Conservation (phyloP, 441 rosid genomes). For the Populus hybrid region DNA sequence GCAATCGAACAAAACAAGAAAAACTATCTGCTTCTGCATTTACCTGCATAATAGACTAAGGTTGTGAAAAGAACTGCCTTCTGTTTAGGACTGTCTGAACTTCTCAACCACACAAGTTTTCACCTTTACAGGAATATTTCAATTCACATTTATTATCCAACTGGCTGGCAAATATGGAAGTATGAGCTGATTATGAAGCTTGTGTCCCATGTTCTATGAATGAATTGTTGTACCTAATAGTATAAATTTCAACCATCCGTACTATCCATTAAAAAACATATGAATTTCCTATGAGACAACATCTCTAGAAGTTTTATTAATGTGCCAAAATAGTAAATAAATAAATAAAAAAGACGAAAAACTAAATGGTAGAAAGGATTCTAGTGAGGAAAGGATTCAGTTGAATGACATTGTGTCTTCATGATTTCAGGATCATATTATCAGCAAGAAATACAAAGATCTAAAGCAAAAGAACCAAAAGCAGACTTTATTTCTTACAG, state of each 20-base stretch:
- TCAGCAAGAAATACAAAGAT: not conserved
- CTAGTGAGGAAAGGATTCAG: not conserved
- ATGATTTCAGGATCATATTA: not conserved
- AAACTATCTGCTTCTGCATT: conserved; percentile 70
- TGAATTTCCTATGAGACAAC: not conserved
- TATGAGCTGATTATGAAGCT: not conserved
- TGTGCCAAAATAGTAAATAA: not conserved
- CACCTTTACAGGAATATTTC: not conserved
- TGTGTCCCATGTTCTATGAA: not conserved
- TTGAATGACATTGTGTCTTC: not conserved
- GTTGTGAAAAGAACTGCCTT: not conserved
- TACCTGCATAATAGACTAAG: conserved; percentile 33
- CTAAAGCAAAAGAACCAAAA: conserved; percentile 8
- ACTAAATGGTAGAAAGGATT: not conserved
- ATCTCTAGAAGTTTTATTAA: not conserved
- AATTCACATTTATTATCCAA: too few species aligned
- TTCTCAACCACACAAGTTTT: not conserved
- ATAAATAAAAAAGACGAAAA: not conserved
- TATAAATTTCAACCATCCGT: not conserved
- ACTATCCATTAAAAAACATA: not conserved
- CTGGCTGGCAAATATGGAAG: not conserved
- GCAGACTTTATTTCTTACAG: conserved; percentile 35
- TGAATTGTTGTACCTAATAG: not conserved
- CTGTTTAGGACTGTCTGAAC: not conserved
- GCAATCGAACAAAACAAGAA: conserved; percentile 54